Base-by-base conservation (phyloP, 2,329 filamentous ascomycete species). In the Ophiostoma populinum region DNA sequence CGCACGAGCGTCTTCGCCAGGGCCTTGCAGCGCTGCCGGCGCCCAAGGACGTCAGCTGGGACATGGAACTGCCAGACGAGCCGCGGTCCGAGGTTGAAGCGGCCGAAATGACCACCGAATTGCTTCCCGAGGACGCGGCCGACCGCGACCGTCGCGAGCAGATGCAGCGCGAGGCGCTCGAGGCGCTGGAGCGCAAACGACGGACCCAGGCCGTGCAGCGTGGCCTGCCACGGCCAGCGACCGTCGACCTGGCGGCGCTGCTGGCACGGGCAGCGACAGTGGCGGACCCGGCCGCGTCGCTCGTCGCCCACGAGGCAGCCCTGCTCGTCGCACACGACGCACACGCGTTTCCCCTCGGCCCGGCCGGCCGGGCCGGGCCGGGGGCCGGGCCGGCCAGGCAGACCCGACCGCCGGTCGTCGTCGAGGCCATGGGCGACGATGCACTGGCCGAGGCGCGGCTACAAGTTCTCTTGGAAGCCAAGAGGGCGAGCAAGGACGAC, bases 21-120 rank as follows among this genome's bases (percentile, higher is more conserved):
- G 70, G 78, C 27, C 68, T 98, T n/a, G 70, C 82, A 5, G 74
- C 81, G 16, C 64, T 98, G 12, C 90, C 90, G 1, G 92, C 81
- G 49, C 90, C 90, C 1, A 94, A 92, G 50, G 83, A 93, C 49
- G 79, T 74, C 0, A 86, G 94, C 45, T 95, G 82, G 78, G 90
- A 95, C 46, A 71, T 95, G 30, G 87, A 94, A 51, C 59, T 92
- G 22, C 87, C 87, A 0, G 83, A 92, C 26, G 85, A 93, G 43
- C 66, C 79, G 43, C 61, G 69, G 41, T 81, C 90, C 45, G 62
- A 68, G 40, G 82, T 87, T 45, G 49, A 58, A 3, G 54, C 53
- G 17, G 49, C 51, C 45, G 48, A 58, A 6, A 54, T 52, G 13
- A 49, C 51, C 3, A 53, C 53, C 3, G 59, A 65, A 29, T 64